Base-by-base conservation (phyloP, 257 asterid genomes). In the Knoxia roxburghii region DNA sequence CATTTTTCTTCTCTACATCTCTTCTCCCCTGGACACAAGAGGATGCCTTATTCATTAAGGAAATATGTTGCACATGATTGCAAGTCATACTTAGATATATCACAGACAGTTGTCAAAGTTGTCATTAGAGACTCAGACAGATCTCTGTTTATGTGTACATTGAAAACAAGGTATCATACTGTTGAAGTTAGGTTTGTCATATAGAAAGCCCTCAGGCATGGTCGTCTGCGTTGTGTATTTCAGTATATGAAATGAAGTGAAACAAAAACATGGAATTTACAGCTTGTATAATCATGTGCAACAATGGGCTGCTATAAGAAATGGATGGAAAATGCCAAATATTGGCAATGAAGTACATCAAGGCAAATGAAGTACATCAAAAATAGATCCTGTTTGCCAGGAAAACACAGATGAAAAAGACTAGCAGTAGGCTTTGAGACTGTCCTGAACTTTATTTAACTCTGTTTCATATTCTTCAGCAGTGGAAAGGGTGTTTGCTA, bases 391-490 rank as follows among this genome's bases (percentile, higher is more conserved):
- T 14, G 18, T 30, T 33, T 15, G 35, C 60, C 33, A 54, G 12
- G 27, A 55, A 68, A 43, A 21, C 45, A 62, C 32, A 55, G 24
- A 37, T 35, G 55, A 62, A 32, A 55, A 37, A 61, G 35, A 60
- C 41, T 1, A 43, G 43, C 21, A 55, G 7, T 39, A 21, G 64
- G 87, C 83, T 82, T 72, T 83, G 76, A 93, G 92, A 83, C 92
- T 77, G 65, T 79, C 78, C 79, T 83, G 87, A 74, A 82, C 72
- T 67, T 68, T 82, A 64, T 59, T 67, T 72, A 90, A 71, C 50
- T 88, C 97, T 32, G 73, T 67, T 65, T 88, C 95, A 74, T 89
- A 85, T 83, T 88, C 96, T 45, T 83, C 82, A 50, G 89, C 75
- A 61, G 85, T 81, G 73, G 84, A 83, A 30, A 93, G 86, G 29